phyloP scores from a whole-genome alignment of 2,329 filamentous ascomycete genomes.

The Penicillium rolfsii region DNA sequence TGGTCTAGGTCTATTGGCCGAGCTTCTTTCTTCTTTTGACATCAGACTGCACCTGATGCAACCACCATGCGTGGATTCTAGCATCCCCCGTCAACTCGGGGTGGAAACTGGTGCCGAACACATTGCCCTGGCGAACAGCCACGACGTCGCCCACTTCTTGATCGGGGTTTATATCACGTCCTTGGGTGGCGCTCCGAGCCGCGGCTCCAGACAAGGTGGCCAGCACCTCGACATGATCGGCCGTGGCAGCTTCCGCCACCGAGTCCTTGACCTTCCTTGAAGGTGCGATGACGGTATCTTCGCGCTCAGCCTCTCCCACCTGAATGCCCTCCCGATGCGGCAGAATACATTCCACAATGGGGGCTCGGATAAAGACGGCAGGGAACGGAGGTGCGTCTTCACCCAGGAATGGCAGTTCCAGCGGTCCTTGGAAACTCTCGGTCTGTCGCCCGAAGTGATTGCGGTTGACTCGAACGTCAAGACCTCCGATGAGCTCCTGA shows the following conservation, averaged over 20 bases:
- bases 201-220: conserved; percentile 59
- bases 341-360: conserved; percentile 84
- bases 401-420: conserved; percentile 72
- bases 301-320: conserved; percentile 50
- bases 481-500: conserved; percentile 88
- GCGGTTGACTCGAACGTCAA: conserved; percentile 86
- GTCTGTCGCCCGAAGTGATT: conserved; percentile 95
- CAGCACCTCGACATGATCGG: conserved; percentile 60
- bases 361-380: conserved; percentile 91
- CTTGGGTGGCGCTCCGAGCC: conserved; percentile 52
- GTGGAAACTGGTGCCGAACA: conserved; percentile 94
- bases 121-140: conserved; percentile 85
- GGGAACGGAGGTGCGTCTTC: conserved; percentile 61
- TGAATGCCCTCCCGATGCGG: conserved; percentile 56
- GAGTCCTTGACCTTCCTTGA: conserved; percentile 53
- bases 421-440: conserved; percentile 80
- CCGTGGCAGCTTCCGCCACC: conserved; percentile 49
- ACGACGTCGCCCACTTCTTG: conserved; percentile 71
- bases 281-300: conserved; percentile 62
- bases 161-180: conserved; percentile 42
- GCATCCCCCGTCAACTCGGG: conserved; percentile 88
- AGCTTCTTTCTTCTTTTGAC: conserved; percentile 35
- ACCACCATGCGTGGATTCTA: conserved; percentile 92
- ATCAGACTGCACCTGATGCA: conserved; percentile 66
- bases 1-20: conserved; percentile 16